phyloP scores from a whole-genome alignment of 305 asterid genomes.

The Fraxinus angustifolia region DNA sequence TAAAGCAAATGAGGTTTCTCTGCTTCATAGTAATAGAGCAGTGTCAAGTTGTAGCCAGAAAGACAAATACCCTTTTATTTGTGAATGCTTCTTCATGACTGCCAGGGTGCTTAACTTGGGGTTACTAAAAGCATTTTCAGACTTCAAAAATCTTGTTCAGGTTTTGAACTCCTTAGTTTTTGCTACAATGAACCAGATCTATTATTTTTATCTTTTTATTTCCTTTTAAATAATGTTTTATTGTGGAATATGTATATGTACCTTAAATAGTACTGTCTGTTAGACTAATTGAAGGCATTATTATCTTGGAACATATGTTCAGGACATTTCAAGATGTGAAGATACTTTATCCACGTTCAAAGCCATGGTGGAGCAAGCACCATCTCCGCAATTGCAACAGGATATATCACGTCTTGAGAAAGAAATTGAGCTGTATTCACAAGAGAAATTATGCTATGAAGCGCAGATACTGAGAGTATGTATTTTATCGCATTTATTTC shows the following conservation, averaged over 20 bases:
- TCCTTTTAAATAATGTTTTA: background rate
- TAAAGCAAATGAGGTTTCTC: constrained; percentile 38
- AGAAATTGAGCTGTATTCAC: constrained; percentile 70
- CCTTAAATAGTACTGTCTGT: constrained; percentile 9
- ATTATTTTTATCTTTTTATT: background rate
- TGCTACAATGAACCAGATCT: background rate
- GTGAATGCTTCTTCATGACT: constrained; percentile 99
- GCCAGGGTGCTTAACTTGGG: constrained; percentile 95
- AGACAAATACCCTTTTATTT: constrained; percentile 72
- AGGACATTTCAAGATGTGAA: constrained; percentile 89
- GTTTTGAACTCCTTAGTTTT: constrained; percentile 33
- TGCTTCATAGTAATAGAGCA: constrained; percentile 31
- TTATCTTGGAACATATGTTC: constrained; percentile 27
- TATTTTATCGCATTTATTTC: background rate
- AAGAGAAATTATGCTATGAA: constrained; percentile 87
- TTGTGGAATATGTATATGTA: background rate
- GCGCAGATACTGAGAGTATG: constrained; percentile 94
- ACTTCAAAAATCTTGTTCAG: constrained; percentile 93
- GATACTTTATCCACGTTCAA: constrained; percentile 69
- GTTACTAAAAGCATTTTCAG: constrained; percentile 87
- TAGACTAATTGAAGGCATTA: constrained; percentile 13
- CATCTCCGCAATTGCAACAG: constrained; percentile 74
- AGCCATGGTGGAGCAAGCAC: constrained; percentile 74
- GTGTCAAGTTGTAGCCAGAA: constrained; percentile 42
- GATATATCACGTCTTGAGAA: constrained; percentile 78